A percentile compares a stretch with the other conserved stretches of the same genome.
Evolutionary conservation across 1,284 basidiomycete genomes (phyloP).

Genomic region (Apiotrichum gracile): DNA sequence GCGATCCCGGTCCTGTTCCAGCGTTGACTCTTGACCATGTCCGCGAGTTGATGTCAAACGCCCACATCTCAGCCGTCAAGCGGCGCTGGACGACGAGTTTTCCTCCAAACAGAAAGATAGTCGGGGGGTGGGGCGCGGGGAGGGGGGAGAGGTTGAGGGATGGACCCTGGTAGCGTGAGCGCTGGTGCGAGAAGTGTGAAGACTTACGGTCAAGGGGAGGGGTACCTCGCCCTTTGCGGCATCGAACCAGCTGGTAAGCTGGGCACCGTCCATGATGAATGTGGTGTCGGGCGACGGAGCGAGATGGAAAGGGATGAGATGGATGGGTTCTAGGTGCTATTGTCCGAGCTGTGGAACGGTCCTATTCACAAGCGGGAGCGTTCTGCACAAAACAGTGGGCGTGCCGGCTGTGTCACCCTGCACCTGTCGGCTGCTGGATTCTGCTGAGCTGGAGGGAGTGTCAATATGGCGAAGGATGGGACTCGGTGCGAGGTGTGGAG

Average conservation of each 20-base stretch:
- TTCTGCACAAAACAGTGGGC: too few species aligned
- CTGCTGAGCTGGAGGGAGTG: too few species aligned
- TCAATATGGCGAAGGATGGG: too few species aligned
- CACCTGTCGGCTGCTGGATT: too few species aligned
- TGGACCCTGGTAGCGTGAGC: slow-evolving; percentile 25
- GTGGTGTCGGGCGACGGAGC: not conserved
- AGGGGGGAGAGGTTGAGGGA: slow-evolving; percentile 41
- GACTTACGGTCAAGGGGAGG: slow-evolving; percentile 71
- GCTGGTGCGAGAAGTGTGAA: not conserved
- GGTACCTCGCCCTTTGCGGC: slow-evolving; percentile 80
- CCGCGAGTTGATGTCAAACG: slow-evolving; percentile 72
- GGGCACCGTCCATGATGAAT: slow-evolving; percentile 17
- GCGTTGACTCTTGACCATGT: slow-evolving; percentile 66
- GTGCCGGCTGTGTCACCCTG: too few species aligned
- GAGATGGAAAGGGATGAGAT: not conserved
- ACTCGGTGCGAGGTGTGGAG: too few species aligned
- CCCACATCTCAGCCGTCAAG: slow-evolving; percentile 82
- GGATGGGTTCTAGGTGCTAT: not conserved
- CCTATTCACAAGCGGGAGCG: too few species aligned
- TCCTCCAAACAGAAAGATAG: slow-evolving; percentile 60
- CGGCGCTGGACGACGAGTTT: slow-evolving; percentile 75
- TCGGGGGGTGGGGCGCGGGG: slow-evolving; percentile 26
- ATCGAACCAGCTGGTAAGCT: slow-evolving; percentile 77
- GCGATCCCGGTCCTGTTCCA: slow-evolving; percentile 55
- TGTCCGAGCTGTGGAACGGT: too few species aligned